phyloP scores from a whole-genome alignment of 164 flowering plant genomes.

The Liriodendron chinense region DNA sequence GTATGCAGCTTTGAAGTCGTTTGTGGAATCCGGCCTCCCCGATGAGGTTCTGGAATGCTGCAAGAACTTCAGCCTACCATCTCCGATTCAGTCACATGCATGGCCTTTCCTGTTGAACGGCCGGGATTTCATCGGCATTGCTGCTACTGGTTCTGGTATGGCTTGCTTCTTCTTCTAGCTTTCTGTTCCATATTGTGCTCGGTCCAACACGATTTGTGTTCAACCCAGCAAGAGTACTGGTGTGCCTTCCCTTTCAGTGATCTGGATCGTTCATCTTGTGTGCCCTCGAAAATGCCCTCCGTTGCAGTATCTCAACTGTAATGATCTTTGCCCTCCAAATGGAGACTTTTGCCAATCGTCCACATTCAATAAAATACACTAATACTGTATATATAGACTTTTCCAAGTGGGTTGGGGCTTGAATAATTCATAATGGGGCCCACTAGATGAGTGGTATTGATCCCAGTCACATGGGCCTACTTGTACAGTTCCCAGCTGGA shows the following conservation, averaged over 20 bases:
- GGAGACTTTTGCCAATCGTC: neutral
- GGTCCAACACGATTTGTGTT: too few relatives aligned
- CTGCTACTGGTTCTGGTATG: slow-evolving; percentile 79
- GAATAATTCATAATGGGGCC: neutral
- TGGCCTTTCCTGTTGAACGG: slow-evolving; percentile 90
- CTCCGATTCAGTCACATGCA: slow-evolving; percentile 79
- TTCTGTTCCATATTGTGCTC: too few relatives aligned
- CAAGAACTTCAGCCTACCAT: slow-evolving; percentile 58
- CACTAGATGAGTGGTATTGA: neutral
- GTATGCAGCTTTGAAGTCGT: slow-evolving; percentile 48
- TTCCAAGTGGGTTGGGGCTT: neutral
- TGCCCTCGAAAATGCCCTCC: neutral
- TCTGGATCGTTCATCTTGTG: neutral
- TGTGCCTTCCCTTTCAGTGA: slow-evolving; percentile 74
- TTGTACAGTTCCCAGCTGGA: neutral
- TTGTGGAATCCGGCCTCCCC: slow-evolving; percentile 50
- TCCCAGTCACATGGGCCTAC: neutral
- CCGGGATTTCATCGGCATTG: slow-evolving; percentile 89
- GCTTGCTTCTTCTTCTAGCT: neutral
- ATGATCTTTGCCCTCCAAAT: neutral
- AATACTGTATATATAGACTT: neutral
- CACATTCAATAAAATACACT: too few relatives aligned
- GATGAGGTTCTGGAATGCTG: slow-evolving; percentile 67
- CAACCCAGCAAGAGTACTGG: slow-evolving; percentile 41
- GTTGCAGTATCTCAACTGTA: neutral